Conservation (phyloP, 352 stramenopile species). For the Phytophthora melonis region DNA sequence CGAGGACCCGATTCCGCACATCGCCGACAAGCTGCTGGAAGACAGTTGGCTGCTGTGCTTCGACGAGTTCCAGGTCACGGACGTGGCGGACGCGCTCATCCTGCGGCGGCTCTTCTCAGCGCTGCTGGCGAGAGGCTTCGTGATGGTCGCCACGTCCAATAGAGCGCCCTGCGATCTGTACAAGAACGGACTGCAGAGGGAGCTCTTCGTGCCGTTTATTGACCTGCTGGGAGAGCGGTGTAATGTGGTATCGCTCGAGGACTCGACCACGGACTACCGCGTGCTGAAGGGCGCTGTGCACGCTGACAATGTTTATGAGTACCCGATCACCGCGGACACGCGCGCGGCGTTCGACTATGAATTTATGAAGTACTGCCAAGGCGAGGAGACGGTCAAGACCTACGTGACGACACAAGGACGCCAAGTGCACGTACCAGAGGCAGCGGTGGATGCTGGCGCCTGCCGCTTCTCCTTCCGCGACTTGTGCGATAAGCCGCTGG, state of each 20-base stretch:
- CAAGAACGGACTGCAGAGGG: conserved; percentile 95
- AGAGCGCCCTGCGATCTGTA: conserved; percentile 95
- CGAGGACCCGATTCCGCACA: conserved; percentile 82
- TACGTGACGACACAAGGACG: conserved; percentile 75
- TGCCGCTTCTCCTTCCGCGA: conserved; percentile 96
- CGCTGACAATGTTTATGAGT: conserved; percentile 80
- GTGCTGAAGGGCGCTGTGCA: conserved; percentile 70
- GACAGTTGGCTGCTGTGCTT: conserved; percentile 96
- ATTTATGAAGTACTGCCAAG: conserved; percentile 67
- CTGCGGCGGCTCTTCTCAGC: conserved; percentile 93
- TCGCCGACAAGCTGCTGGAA: conserved; percentile 88
- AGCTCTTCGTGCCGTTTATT: conserved; percentile 98
- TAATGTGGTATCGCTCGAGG: conserved; percentile 76
- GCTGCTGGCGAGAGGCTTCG: conserved; percentile 91
- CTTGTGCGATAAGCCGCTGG: conserved; percentile 94
- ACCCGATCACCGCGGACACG: conserved; percentile 56
- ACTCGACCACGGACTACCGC: conserved; percentile 87
- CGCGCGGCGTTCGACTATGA: conserved; percentile 72
- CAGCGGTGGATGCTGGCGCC: conserved; percentile 55
- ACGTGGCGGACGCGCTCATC: conserved; percentile 98
- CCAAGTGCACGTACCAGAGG: conserved; percentile 68
- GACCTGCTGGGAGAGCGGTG: conserved; percentile 92
- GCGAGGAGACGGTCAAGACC: conserved; percentile 57
- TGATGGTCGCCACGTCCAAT: conserved; percentile 98
- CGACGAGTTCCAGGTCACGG: conserved; percentile 98